Evolutionary conservation across 306 rosid species (phyloP), one percentile per base, ranked within the genome.

Genomic region (Pachyrhizus erosus): DNA sequence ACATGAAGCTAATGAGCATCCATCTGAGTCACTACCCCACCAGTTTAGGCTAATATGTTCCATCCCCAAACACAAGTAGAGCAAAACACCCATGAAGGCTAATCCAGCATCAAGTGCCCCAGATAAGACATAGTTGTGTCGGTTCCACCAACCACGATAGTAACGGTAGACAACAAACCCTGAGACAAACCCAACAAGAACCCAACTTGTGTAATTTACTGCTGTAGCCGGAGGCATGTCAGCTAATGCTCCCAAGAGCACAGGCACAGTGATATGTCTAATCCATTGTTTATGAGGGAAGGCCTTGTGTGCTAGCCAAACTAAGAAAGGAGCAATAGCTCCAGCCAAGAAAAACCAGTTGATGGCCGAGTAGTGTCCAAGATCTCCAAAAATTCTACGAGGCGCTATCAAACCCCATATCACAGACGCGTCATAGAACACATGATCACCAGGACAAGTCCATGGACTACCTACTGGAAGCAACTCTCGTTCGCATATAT

Each of bases 391-490:
- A 37, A 90, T 90, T 80, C 91, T 84, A 17, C 86, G 89, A 1
- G 98, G 95, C 2, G 97, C 97, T 3, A 94, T 82, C 11, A 94
- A 82, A 11, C 98, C 98, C 98, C 98, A 94, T 67, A 90, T 87
- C 45, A 94, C 97, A 27, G 98, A 94, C 0, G 95, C 89, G 6
- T 94, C 97, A 13, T 94, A 94, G 90, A 94, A 94, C n/a, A 94
- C 97, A 45, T 92, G 98, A 85, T 94, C 98, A 3, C 91, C 79
- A 0, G 98, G 98, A 61, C 98, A 92, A 21, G 97, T 94, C 98
- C 98, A 94, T 8, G 95, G 97, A 83, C 95, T 94, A 10, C 91
- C 95, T 18, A 75, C 9, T 45, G 94, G 93, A 71, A 94, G 95
- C 58, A 85, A 64, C 11, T 82, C 90, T 83, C 95, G 76, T 3